Base-by-base conservation (phyloP, 2,329 filamentous ascomycete species). In the Mycosphaerella sp. region DNA sequence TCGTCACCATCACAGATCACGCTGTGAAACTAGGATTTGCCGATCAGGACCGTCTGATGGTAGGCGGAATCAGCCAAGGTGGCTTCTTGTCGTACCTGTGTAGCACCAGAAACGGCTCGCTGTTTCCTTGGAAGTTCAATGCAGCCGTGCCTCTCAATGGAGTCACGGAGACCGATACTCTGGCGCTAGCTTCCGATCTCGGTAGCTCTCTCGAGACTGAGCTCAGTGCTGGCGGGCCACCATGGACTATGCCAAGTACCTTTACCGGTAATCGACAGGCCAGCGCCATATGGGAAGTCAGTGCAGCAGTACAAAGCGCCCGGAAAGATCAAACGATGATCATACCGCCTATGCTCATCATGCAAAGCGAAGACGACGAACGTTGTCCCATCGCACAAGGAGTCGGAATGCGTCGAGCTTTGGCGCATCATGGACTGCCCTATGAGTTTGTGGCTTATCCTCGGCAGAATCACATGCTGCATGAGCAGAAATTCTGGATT, bases 31-130 rank as follows among this genome's bases (percentile, higher is more conserved):
- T 62, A 4, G 67, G 70, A 0, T 65, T 66, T 2, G 67, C 68
- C 0, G 65, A 75, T 31, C 36, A 57, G 0, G 45, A 67, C 2
- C 64, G 62, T 2, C 57, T 75, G 1, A 58, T 71, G 1, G 68
- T 73, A 0, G 70, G 68, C 1, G 72, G 73, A 72, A 64, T 51
- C 62, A 68, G 65, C 21, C 70, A 74, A 55, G 73, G 72, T 8
- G 73, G 73, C 1, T 70, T 69, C 11, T 56, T 75, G 0, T 62
- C 67, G 2, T 74, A 72, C 56, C 64, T 75, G 1, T 65, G 64
- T 29, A 62, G 64, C 23, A 69, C 70, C 2, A 67, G 71, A 11
- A 72, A 73, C 51, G 70, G 69, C 4, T 53, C 62, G 1, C 63
- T 51, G 69, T 48, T 61, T 53, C 1, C 57, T 62, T 74, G 73